Evolutionary conservation across 2,329 filamentous ascomycete species (phyloP).

Genomic region (Penicillium sp.): DNA sequence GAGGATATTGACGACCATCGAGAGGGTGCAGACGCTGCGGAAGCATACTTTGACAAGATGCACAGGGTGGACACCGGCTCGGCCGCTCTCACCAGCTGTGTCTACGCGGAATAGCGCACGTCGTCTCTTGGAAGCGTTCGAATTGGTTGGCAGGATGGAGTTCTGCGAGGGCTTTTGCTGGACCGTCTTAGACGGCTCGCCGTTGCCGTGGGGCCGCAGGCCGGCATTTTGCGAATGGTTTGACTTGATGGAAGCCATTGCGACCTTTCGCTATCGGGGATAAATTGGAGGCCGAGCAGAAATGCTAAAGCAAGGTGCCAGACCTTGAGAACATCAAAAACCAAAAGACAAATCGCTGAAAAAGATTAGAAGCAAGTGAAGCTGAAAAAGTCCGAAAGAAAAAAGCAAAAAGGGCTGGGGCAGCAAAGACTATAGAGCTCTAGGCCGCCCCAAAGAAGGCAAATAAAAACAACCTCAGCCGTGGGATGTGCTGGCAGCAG

Average conservation of each 20-base stretch:
- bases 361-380: neutral
- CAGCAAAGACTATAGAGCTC: neutral
- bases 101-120: conserved; percentile 37
- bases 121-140: conserved; percentile 18
- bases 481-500: conserved; percentile 7
- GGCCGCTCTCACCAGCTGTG: conserved; percentile 66
- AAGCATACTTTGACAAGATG: conserved; percentile 67
- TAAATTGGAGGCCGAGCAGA: neutral
- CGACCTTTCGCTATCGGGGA: neutral
- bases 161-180: conserved; percentile 18
- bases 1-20: conserved; percentile 67
- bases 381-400: neutral
- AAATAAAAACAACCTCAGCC: conserved; percentile 1
- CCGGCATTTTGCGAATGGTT: conserved; percentile 11
- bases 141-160: conserved; percentile 31
- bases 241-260: conserved; percentile 21
- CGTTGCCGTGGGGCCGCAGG: conserved; percentile 1
- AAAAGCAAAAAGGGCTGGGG: neutral
- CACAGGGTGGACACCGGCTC: conserved; percentile 64
- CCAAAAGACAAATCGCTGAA: neutral
- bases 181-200: conserved; percentile 3
- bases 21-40: conserved; percentile 64
- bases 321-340: neutral
- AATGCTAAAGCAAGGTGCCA: neutral
- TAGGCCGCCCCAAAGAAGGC: conserved; percentile 2